Base-by-base conservation (phyloP, 768 basidiomycete genomes). In the Leucocoprinus leucothites region DNA sequence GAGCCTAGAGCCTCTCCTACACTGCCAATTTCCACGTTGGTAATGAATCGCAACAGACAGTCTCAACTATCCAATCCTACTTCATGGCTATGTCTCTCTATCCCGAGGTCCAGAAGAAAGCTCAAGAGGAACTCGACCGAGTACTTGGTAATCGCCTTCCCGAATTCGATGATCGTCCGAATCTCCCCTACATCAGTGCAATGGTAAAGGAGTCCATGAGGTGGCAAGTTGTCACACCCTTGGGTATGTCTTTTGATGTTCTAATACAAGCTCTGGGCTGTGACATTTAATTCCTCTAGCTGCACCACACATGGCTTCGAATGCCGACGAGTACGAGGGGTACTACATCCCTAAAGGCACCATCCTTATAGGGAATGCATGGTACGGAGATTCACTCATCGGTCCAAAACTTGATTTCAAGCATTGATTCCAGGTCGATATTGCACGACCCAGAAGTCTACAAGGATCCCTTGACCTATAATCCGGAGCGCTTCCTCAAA, bases 401-500 rank as follows among this genome's bases (percentile, higher is more conserved):
- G 11, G 31, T 31, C 11, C 11, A 31, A 31, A 31, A n/a, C n/a
- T 31, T 31, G 31, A 31, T 31, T 11, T 31, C 31, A 31, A 5
- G 11, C 11, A 11, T 31, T 11, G 3, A 21, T 24, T 24, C 31
- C 35, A 40, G 50, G 50, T n/a, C 53, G 8, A 51, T 53, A 36
- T 45, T 65, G n/a, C 62, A 77, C 72, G 74, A 81, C 57, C 61
- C 67, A 8, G 44, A 62, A 18, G 63, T 68, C 3, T 82, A 76
- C 51, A 57, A 67, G 1, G 60, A 77, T 40, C 76, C 80, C 3
- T 61, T 70, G 5, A 58, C 60, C 9, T 82, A 78, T 60, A 58
- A 61, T 1, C 80, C 78, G 9, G 71, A 72, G n/a, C 67, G 78
- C 11, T 80, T 71, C 44, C 59, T 77, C 57, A 19, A 57, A 38